Conservation (phyloP, 2,329 filamentous ascomycete genomes). For the Mollisia scopiformis region DNA sequence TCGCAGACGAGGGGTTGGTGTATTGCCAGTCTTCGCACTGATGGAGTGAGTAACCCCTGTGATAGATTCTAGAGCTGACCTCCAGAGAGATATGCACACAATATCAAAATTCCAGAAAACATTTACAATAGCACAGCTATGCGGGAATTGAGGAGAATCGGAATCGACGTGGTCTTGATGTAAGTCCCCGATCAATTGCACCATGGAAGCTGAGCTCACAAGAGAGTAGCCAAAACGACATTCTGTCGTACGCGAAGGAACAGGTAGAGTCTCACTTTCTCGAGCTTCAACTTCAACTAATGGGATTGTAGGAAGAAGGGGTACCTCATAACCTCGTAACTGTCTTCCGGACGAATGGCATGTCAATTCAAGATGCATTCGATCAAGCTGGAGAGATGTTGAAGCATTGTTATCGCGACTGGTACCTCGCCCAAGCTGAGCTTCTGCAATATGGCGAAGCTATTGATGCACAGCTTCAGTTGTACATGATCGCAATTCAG, state of each 20-base stretch:
- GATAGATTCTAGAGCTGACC: too few relatives aligned
- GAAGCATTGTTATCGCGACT: slow-evolving; percentile 3
- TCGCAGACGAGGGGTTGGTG: slow-evolving; percentile 4
- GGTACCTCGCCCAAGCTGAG: slow-evolving; percentile 1
- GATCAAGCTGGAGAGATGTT: background rate
- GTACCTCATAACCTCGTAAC: slow-evolving; percentile 5
- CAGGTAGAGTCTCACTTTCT: too few relatives aligned
- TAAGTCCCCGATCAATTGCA: background rate
- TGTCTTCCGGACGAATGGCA: background rate
- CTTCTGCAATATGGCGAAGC: slow-evolving; percentile 4
- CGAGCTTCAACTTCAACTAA: too few relatives aligned
- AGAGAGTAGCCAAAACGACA: slow-evolving; percentile 19
- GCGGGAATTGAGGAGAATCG: slow-evolving; percentile 1
- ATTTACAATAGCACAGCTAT: background rate
- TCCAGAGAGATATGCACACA: too few relatives aligned
- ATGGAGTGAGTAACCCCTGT: too few relatives aligned
- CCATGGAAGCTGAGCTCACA: background rate
- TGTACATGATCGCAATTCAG: slow-evolving; percentile 1
- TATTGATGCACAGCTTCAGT: background rate
- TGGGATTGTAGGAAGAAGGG: too few relatives aligned
- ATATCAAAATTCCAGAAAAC: slow-evolving; percentile 1
- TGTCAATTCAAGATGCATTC: slow-evolving; percentile 5
- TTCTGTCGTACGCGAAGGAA: slow-evolving; percentile 16
- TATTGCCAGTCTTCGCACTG: slow-evolving; percentile 10
- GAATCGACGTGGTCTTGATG: slow-evolving; percentile 10